Base-by-base conservation (phyloP, 495 filamentous ascomycete species). In the Immersiella caudata region DNA sequence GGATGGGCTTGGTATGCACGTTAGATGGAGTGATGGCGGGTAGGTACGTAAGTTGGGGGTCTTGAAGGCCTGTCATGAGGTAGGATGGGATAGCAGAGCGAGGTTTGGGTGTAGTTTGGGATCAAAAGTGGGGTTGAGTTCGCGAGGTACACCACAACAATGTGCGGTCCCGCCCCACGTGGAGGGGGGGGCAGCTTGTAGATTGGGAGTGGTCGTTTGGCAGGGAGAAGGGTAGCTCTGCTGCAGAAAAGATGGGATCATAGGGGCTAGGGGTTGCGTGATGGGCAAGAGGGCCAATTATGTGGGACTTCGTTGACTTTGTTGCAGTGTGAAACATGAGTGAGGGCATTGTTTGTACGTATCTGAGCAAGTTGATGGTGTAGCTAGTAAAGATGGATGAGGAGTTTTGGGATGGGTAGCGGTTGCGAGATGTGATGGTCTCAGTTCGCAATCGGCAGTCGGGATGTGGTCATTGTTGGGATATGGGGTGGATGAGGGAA, bases 221-320 rank as follows among this genome's bases (percentile, higher is more conserved):
- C 33, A 36, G 33, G n/a, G n/a, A n/a, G n/a, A n/a, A n/a, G n/a
- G n/a, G 50, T 21, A 16, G 20, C 9, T 26, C 36, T 54, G 12
- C 35, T 60, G n/a, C 33, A 21, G 16, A 25, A 33, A 26, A n/a
- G 29, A 59, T 26, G 22, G 46, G 20, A 25, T 52, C 21, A 26
- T 55, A 14, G 52, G 52, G 8, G 52, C 52, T 55, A 55, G 52
- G 21, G 52, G 52, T 55, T 55, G 52, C 52, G 52, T 26, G 25
- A 55, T 55, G 9, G 52, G 20, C n/a, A 11, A n/a, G 9, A 16
- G 25, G 20, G 52, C 20, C 52, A 22, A 55, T 55, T 11, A n/a
- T 11, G 20, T 22, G 52, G 52, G 7, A 22, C 3, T n/a, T n/a
- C n/a, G n/a, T n/a, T n/a, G 40, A 12, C 8, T 46, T 4, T 18